Percentiles rank a stretch among this genome's conserved stretches.
Evolutionary conservation across 257 asterid species (phyloP).

Genomic region (Nemophila menziesii): DNA sequence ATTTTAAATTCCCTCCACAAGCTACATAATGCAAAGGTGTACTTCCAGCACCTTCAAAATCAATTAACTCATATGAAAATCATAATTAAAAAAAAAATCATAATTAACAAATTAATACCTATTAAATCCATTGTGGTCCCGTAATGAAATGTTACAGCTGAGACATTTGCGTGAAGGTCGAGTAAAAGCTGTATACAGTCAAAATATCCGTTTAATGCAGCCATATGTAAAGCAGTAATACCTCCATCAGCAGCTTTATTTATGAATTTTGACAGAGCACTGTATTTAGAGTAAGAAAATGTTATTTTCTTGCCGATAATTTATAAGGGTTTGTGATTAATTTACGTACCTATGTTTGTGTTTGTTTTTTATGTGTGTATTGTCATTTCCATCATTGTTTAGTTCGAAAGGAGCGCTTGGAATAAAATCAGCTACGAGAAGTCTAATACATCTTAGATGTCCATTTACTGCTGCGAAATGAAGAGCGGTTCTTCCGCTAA

Average conservation of each 20-base stretch:
- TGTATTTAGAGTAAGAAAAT: constrained; percentile 9
- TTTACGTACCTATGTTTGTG: constrained; percentile 18
- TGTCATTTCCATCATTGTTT: constrained; percentile 27
- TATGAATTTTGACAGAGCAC: constrained; percentile 54
- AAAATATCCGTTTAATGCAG: constrained; percentile 71
- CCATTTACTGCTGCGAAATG: constrained; percentile 77
- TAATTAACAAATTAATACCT: constrained; percentile 23
- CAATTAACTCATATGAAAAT: not conserved
- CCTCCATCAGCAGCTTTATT: constrained; percentile 86
- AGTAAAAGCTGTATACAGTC: constrained; percentile 81
- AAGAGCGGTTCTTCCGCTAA: constrained; percentile 78
- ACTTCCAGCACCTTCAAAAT: constrained; percentile 63
- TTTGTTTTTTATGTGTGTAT: constrained; percentile 34
- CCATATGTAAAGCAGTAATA: constrained; percentile 82
- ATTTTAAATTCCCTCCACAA: constrained; percentile 71
- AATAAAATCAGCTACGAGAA: constrained; percentile 64
- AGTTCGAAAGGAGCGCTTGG: constrained; percentile 51
- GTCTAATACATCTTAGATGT: constrained; percentile 57
- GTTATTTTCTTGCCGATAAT: not conserved
- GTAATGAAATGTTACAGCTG: constrained; percentile 61
- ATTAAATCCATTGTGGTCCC: constrained; percentile 77
- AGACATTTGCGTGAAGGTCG: constrained; percentile 59
- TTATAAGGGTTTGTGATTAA: no score
- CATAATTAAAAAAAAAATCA: not conserved
- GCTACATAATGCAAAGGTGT: constrained; percentile 85